These are phyloP conservation scores for Nissolia schottii DNA, from an alignment of 306 rosid species.

Conservation along the genomic window DNA sequence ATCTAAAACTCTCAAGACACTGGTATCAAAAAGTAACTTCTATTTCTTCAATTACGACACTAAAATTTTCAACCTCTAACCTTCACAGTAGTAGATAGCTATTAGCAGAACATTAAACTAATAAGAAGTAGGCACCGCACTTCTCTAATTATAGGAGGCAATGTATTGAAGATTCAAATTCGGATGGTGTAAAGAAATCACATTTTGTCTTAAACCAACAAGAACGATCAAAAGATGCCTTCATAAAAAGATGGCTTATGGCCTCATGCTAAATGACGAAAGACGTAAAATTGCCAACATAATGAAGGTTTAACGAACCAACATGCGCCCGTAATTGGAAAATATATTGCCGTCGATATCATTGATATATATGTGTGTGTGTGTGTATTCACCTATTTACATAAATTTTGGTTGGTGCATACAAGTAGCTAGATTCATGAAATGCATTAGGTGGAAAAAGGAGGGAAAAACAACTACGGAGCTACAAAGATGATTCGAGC, in stretches of 20 bases:
- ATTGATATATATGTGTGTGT: no score
- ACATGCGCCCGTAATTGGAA: background rate
- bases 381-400: slow-evolving; percentile 26
- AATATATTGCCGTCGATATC: background rate
- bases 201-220: slow-evolving; percentile 15
- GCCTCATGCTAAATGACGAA: background rate
- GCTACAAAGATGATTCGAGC: slow-evolving; percentile 5
- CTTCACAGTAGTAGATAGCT: background rate
- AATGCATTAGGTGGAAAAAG: slow-evolving; percentile 19
- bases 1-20: no score
- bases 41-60: background rate
- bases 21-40: no score
- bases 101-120: background rate
- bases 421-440: slow-evolving; percentile 14
- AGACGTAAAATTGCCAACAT: background rate
- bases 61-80: background rate
- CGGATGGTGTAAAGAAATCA: background rate
- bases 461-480: slow-evolving; percentile 17
- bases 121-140: background rate
- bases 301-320: background rate
- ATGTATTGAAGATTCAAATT: no score
- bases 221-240: slow-evolving; percentile 5
- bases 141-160: background rate
- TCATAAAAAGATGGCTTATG: background rate
- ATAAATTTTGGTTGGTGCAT: background rate